phyloP scores from a whole-genome alignment of 352 stramenopile genomes.

The Stramenopiles sp. region DNA sequence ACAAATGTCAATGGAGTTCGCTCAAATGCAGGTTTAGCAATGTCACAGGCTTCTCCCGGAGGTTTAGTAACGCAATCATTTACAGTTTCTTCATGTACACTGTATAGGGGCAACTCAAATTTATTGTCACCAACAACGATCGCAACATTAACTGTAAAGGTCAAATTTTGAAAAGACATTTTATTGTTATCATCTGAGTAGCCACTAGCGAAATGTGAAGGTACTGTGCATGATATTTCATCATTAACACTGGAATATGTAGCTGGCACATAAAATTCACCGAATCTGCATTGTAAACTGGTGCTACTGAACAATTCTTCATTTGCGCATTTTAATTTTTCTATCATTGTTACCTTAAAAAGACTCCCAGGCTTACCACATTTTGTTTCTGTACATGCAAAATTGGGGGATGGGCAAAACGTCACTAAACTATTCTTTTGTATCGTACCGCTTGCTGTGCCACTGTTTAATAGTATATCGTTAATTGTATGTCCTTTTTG shows the following conservation, averaged over 20 bases:
- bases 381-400: constrained; percentile 2
- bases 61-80: no score
- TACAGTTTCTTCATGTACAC: neutral
- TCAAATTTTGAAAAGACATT: no score
- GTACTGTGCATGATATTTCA: neutral
- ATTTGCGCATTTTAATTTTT: constrained; percentile 3
- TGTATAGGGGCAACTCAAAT: neutral
- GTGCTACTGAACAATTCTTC: neutral
- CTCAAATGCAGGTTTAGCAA: no score
- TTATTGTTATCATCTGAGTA: no score
- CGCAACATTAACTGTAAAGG: neutral
- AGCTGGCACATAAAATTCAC: neutral
- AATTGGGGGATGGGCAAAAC: neutral
- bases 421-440: neutral
- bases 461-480: neutral
- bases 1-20: neutral
- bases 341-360: neutral
- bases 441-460: neutral
- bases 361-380: neutral
- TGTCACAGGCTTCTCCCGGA: no score
- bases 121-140: neutral
- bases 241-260: neutral
- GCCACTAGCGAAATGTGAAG: neutral
- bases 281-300: neutral
- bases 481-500: neutral